phyloP scores from a whole-genome alignment of 352 stramenopile species.

The Phytophthora agathidicida region DNA sequence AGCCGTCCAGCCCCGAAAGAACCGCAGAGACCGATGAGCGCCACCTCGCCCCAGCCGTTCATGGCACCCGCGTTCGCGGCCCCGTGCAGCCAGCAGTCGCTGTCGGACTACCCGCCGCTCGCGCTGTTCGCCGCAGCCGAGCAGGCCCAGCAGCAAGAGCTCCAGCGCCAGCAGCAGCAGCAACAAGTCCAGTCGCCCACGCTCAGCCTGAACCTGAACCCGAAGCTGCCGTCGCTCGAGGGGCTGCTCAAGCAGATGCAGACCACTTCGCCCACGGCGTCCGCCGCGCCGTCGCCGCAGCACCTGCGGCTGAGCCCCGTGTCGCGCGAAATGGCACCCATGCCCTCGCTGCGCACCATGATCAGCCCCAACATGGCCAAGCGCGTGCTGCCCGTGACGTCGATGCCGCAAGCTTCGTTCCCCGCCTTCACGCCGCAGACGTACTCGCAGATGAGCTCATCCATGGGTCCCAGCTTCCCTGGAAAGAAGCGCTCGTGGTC shows the following conservation, averaged over 20 bases:
- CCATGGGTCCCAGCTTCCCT: constrained; percentile 25
- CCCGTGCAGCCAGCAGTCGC: constrained; percentile 36
- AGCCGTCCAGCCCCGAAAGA: neutral
- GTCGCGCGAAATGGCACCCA: constrained; percentile 27
- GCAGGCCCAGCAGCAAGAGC: constrained; percentile 29
- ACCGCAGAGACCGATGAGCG: constrained; percentile 16
- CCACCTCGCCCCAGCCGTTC: constrained; percentile 38
- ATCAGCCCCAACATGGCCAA: constrained; percentile 58
- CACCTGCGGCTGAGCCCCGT: constrained; percentile 36
- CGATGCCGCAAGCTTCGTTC: constrained; percentile 11
- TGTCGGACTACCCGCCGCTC: constrained; percentile 34
- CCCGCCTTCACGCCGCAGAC: constrained; percentile 17
- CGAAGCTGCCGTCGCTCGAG: constrained; percentile 69
- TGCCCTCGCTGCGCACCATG: constrained; percentile 60
- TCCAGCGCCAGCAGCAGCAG: constrained; percentile 27
- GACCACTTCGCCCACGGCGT: constrained; percentile 27
- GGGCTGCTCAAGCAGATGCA: constrained; percentile 76
- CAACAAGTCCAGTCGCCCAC: constrained; percentile 2
- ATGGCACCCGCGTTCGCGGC: constrained; percentile 29
- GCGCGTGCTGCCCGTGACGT: constrained; percentile 13
- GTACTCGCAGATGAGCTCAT: constrained; percentile 25
- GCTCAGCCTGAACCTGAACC: constrained; percentile 32
- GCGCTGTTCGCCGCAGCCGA: constrained; percentile 32
- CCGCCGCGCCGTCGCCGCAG: constrained; percentile 9
- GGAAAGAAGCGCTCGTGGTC: constrained; percentile 44